Percentiles rank a stretch among this genome's conserved stretches.
Conservation (phyloP, 768 basidiomycete genomes). For the Kwoniella dejecticola region DNA sequence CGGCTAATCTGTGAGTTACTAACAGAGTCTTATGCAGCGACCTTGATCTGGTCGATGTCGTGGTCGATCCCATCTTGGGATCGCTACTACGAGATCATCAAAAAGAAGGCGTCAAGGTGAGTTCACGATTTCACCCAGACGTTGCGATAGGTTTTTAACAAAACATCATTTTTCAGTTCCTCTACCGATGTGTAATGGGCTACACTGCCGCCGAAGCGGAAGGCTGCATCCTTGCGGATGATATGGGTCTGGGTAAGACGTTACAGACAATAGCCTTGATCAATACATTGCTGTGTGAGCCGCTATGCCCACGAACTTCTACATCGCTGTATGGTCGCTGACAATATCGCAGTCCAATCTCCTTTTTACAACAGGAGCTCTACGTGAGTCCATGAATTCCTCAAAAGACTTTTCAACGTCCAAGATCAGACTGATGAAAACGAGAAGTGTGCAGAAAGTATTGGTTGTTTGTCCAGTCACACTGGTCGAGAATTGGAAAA, state of each 20-base stretch:
- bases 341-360: constrained; percentile 36
- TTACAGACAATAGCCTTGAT: constrained; percentile 82
- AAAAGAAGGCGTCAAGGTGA: constrained; percentile 66
- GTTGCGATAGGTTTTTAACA: constrained; percentile 57
- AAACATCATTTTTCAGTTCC: constrained; percentile 65
- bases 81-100: constrained; percentile 83
- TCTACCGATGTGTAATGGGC: constrained; percentile 97
- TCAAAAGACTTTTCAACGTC: too few species aligned
- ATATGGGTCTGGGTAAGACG: constrained; percentile 98
- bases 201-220: constrained; percentile 81
- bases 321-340: constrained; percentile 2
- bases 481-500: constrained; percentile 89
- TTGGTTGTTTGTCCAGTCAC: constrained; percentile 94
- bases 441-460: constrained; percentile 70
- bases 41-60: constrained; percentile 65
- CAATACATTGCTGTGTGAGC: constrained; percentile 83
- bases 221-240: constrained; percentile 95
- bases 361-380: constrained; percentile 34
- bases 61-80: constrained; percentile 82
- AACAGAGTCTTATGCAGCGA: constrained; percentile 17
- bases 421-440: too few species aligned
- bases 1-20: too few species aligned
- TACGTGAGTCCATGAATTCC: constrained; percentile 27
- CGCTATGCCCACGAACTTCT: neutral
- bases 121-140: neutral